Percentiles rank a stretch among this genome's conserved stretches.
Conservation (phyloP, 306 rosid genomes). For the Oemleria cerasiformis region DNA sequence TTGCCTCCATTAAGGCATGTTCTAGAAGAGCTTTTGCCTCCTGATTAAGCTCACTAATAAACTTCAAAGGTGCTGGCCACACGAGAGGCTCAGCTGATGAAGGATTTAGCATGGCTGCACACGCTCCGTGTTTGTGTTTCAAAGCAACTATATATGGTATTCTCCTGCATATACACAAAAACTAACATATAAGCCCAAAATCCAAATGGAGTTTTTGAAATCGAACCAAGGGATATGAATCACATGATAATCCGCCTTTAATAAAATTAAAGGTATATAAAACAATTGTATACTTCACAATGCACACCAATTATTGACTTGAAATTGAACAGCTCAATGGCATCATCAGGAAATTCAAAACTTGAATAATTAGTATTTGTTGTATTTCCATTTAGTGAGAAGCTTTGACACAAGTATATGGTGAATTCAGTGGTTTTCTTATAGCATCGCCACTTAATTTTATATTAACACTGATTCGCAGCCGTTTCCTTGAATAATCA, state of each 20-base stretch:
- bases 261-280: too few species aligned
- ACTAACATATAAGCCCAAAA: slow-evolving; percentile 5
- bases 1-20: slow-evolving; percentile 82
- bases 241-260: too few species aligned
- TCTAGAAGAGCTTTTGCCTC: slow-evolving; percentile 82
- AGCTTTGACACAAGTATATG: too few species aligned
- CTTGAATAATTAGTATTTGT: neutral
- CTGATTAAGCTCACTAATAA: slow-evolving; percentile 78
- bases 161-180: slow-evolving; percentile 54
- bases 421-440: too few species aligned
- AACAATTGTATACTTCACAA: too few species aligned
- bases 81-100: slow-evolving; percentile 92
- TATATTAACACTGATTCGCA: too few species aligned
- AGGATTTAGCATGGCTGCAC: slow-evolving; percentile 92
- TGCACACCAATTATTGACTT: neutral
- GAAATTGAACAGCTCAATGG: neutral
- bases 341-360: neutral
- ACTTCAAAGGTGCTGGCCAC: slow-evolving; percentile 96
- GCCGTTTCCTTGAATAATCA: too few species aligned
- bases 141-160: slow-evolving; percentile 82
- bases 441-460: too few species aligned
- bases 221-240: neutral
- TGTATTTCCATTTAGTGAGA: neutral
- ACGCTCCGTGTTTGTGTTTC: slow-evolving; percentile 65
- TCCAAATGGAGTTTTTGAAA: slow-evolving; percentile 5